phyloP scores from a whole-genome alignment of 2,329 filamentous ascomycete species.

The Aschersonia sp. region DNA sequence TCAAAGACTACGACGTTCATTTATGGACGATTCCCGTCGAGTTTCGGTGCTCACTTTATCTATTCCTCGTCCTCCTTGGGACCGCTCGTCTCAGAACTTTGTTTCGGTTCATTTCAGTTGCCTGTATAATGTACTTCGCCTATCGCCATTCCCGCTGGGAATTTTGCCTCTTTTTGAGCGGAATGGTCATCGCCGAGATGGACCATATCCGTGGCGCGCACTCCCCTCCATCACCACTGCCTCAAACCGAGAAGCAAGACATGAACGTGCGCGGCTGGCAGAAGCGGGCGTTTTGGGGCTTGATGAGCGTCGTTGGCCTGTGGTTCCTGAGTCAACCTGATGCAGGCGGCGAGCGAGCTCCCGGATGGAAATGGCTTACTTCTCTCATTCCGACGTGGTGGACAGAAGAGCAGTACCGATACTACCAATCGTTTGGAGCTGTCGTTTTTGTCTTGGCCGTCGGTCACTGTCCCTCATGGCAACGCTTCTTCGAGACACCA shows the following conservation, averaged over 20 bases:
- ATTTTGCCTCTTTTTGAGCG: constrained; percentile 37
- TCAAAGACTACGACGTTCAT: constrained; percentile 36
- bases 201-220: constrained; percentile 35
- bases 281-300: constrained; percentile 19
- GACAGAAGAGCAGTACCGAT: constrained; percentile 33
- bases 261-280: constrained; percentile 1
- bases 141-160: constrained; percentile 38
- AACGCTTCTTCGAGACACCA: constrained; percentile 32
- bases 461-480: constrained; percentile 29
- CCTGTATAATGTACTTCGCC: constrained; percentile 25
- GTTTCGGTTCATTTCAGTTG: constrained; percentile 27
- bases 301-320: constrained; percentile 31
- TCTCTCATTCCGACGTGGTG: constrained; percentile 34
- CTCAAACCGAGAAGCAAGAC: constrained; percentile 8
- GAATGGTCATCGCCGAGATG: constrained; percentile 39
- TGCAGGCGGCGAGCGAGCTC: constrained; percentile 27
- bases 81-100: constrained; percentile 28
- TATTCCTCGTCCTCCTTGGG: constrained; percentile 38
- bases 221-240: constrained; percentile 13
- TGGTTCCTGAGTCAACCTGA: constrained; percentile 32
- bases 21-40: constrained; percentile 50
- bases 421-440: constrained; percentile 40
- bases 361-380: constrained; percentile 35
- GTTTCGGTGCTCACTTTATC: constrained; percentile 40
- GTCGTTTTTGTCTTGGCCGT: constrained; percentile 36